Base-by-base conservation (phyloP, 306 rosid species). In the Ochetophila trinervis region DNA sequence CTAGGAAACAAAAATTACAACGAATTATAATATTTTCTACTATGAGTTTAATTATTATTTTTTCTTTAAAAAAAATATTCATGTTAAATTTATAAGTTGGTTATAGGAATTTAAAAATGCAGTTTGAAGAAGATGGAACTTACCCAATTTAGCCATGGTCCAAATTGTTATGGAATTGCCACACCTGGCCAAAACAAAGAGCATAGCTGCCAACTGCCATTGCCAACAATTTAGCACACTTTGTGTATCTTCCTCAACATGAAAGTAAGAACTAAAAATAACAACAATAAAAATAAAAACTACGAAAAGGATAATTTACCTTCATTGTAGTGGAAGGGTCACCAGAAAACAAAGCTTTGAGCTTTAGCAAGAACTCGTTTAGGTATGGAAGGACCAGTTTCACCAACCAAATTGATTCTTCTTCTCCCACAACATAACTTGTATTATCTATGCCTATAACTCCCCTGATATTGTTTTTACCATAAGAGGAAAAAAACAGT, bases 111-210 rank as follows among this genome's bases (percentile, higher is more conserved):
- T 40, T 40, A 45, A n/a, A 14, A 48, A 19, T 50, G 21, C 16
- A 8, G 24, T 60, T 35, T 60, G 10, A 37, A n/a, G 24, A 23
- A 63, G 34, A 20, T 19, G 55, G 18, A 66, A 68, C 77, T 60
- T 64, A 89, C 98, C 88, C 13, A 80, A 74, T 79, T 87, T 89
- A 59, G 71, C 62, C 85, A 89, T 79, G 30, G 86, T 91, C 98
- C 98, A 89, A 76, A 89, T 68, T 63, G 98, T 87, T 63, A 91
- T 77, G 81, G 75, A 85, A 77, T 79, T 88, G 61, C 98, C 96
- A 76, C 98, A 83, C 76, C 91, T 88, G 3, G 98, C 98, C 65
- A 91, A 77, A 70, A 89, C 87, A 74, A 91, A 89, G 48, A 91
- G 98, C 77, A 87, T 65, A 30, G 80, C 86, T 47, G 96, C 95